A percentile compares a stretch with the other conserved stretches of the same genome.
These are phyloP conservation scores for Geranium incanum DNA, from an alignment of 441 rosid genomes.

Conservation along the genomic window DNA sequence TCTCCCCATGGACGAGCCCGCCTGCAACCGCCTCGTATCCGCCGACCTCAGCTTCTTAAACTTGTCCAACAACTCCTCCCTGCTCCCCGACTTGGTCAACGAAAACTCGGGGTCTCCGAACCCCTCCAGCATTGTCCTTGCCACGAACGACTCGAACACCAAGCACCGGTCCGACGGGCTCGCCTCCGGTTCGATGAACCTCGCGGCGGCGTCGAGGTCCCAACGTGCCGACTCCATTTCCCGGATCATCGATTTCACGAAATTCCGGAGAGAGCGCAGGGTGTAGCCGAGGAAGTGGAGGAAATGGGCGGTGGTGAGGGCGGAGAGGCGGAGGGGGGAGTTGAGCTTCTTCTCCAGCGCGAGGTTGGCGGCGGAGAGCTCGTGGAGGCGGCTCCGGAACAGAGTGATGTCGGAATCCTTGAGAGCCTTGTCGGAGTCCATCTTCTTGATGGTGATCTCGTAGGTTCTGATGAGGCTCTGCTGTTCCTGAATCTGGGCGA, in stretches of 20 bases:
- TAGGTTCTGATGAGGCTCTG: conserved; percentile 59
- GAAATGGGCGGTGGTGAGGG: neutral
- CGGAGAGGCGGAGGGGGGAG: neutral
- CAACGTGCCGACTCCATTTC: neutral
- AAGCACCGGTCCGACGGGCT: neutral
- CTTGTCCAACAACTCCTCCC: neutral
- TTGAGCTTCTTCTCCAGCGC: conserved; percentile 37
- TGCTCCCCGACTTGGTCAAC: neutral
- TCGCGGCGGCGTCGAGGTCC: neutral
- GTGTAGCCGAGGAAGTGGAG: neutral
- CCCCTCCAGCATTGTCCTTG: neutral
- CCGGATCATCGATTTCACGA: neutral
- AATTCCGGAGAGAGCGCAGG: neutral
- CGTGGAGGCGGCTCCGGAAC: conserved; percentile 25
- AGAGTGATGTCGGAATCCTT: conserved; percentile 32
- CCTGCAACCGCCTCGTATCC: neutral
- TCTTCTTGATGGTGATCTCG: conserved; percentile 47
- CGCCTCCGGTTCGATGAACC: neutral
- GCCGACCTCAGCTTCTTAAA: neutral
- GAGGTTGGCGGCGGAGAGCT: conserved; percentile 25
- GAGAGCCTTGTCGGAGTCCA: conserved; percentile 33
- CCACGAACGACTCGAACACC: neutral
- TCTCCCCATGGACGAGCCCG: neutral
- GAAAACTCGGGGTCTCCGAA: neutral
- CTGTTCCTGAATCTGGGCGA: conserved; percentile 68